Percentiles rank a stretch among this genome's conserved stretches.
Conservation (phyloP, 1,139 yeast genomes). For the Candida neerlandica region DNA sequence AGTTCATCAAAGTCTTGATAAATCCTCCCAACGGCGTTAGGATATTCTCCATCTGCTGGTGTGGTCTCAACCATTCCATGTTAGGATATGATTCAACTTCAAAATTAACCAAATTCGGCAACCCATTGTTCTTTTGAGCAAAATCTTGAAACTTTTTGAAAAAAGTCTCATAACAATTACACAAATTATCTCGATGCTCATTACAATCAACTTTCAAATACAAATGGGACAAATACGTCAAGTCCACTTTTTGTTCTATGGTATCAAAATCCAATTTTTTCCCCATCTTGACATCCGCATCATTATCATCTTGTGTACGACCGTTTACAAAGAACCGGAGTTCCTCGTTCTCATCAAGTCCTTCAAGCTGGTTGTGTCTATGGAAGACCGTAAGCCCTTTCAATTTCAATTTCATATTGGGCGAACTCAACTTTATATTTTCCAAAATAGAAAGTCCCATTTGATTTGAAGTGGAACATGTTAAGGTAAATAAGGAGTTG, state of each 20-base stretch:
- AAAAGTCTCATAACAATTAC: constrained; percentile 36
- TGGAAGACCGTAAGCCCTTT: constrained; percentile 38
- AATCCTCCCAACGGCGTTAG: constrained; percentile 38
- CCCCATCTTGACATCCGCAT: constrained; percentile 16
- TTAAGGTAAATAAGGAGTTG: constrained; percentile 30
- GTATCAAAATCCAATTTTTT: constrained; percentile 24
- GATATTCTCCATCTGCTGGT: constrained; percentile 35
- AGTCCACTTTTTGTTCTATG: constrained; percentile 29
- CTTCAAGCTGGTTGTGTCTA: constrained; percentile 25
- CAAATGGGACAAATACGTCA: constrained; percentile 26
- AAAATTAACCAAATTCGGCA: constrained; percentile 34
- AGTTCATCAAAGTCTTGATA: constrained; percentile 25
- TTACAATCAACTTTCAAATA: constrained; percentile 38
- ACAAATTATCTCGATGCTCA: constrained; percentile 27
- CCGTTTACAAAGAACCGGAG: not conserved
- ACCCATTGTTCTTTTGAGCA: constrained; percentile 26
- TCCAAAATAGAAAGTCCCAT: constrained; percentile 34
- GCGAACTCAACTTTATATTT: constrained; percentile 24
- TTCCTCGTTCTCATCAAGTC: constrained; percentile 10
- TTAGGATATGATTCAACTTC: constrained; percentile 40
- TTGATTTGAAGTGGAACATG: constrained; percentile 37
- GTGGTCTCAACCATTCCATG: constrained; percentile 43
- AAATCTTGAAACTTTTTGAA: constrained; percentile 30
- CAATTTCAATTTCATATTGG: constrained; percentile 27
- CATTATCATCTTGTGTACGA: not conserved